These are phyloP conservation scores for Achaetomium macrosporum DNA, from an alignment of 2,329 filamentous ascomycete species.

Conservation along the genomic window DNA sequence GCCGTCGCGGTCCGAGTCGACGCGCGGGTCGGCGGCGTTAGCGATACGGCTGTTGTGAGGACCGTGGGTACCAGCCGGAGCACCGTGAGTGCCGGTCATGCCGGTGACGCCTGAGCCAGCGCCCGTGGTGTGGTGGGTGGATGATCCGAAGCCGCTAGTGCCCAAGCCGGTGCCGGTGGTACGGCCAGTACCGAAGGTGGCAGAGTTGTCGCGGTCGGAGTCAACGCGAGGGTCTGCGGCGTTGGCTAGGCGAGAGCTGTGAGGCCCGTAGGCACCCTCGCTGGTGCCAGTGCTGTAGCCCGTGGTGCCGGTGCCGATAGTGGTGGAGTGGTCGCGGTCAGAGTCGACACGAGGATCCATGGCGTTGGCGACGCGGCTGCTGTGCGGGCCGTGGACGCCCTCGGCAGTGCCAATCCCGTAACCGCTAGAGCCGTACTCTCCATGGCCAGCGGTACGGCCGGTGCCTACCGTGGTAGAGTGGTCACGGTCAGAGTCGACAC, in stretches of 20 bases:
- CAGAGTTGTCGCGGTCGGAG: slow-evolving; percentile 35
- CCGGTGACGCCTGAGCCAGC: slow-evolving; percentile 18
- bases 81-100: slow-evolving; percentile 22
- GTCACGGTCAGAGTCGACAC: slow-evolving; percentile 42
- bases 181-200: slow-evolving; percentile 3
- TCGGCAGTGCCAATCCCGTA: slow-evolving; percentile 10
- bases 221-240: slow-evolving; percentile 45
- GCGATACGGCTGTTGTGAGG: slow-evolving; percentile 35
- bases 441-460: slow-evolving; percentile 17
- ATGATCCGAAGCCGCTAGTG: not conserved
- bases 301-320: slow-evolving; percentile 24
- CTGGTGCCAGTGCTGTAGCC: slow-evolving; percentile 23
- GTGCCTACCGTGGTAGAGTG: slow-evolving; percentile 14
- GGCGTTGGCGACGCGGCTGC: slow-evolving; percentile 39
- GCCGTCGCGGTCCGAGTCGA: slow-evolving; percentile 40
- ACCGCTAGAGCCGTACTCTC: slow-evolving; percentile 3
- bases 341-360: slow-evolving; percentile 44
- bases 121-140: not conserved
- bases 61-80: slow-evolving; percentile 29
- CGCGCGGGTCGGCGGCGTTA: slow-evolving; percentile 45
- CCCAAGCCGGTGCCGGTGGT: slow-evolving; percentile 21
- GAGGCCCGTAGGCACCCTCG: slow-evolving; percentile 32
- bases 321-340: slow-evolving; percentile 32
- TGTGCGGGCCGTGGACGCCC: slow-evolving; percentile 35
- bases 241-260: slow-evolving; percentile 37